A percentile compares a stretch with the other conserved stretches of the same genome.
Evolutionary conservation across 345 rosid species (phyloP).

Genomic region (Populus davidiana): DNA sequence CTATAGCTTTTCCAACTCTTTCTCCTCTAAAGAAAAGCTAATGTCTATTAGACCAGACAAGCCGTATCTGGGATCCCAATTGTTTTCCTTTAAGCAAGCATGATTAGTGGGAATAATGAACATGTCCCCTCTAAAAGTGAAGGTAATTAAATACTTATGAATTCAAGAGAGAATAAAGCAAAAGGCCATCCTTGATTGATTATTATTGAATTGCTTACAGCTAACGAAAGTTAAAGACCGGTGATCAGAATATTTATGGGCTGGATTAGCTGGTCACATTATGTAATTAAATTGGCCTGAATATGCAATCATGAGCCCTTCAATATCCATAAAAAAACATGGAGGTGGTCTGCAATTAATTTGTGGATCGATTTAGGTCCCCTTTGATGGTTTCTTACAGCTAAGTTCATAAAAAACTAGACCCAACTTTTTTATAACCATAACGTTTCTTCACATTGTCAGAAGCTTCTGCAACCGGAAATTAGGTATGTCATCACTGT

Average conservation of each 20-base stretch:
- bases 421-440: not conserved
- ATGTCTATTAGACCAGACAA: slow-evolving; percentile 10
- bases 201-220: not conserved
- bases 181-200: not conserved
- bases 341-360: slow-evolving; percentile 12
- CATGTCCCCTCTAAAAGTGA: not conserved
- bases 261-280: slow-evolving; percentile 29
- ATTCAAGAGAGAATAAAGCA: slow-evolving; percentile 11
- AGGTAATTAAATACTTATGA: not conserved
- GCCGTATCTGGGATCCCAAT: slow-evolving; percentile 16
- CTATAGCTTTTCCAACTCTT: slow-evolving; percentile 17
- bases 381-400: slow-evolving; percentile 15
- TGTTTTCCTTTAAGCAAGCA: slow-evolving; percentile 27
- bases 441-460: not conserved
- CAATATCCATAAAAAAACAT: slow-evolving; percentile 15
- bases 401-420: not conserved
- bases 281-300: not conserved
- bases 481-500: not conserved
- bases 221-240: not conserved
- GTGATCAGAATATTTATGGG: not conserved
- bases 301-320: slow-evolving; percentile 11
- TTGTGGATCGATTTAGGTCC: slow-evolving; percentile 14
- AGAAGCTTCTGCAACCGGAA: not conserved
- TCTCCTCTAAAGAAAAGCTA: slow-evolving; percentile 13
- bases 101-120: slow-evolving; percentile 17